These are phyloP conservation scores for Trichocomaceae sp. DNA, from an alignment of 2,329 filamentous ascomycete genomes.

Conservation along the genomic window DNA sequence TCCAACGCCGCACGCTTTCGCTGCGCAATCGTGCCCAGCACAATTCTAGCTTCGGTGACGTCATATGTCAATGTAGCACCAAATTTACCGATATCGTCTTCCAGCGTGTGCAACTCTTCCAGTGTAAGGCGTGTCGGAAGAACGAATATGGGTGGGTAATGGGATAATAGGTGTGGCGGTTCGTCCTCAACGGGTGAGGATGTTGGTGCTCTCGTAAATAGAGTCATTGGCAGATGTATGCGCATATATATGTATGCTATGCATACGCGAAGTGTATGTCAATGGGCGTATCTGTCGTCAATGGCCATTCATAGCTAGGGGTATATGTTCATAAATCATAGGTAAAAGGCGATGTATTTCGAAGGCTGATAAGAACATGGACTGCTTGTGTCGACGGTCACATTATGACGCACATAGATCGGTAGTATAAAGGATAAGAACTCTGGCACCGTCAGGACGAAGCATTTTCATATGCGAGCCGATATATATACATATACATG, in stretches of 20 bases:
- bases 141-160: slow-evolving; percentile 62
- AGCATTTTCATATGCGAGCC: background rate
- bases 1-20: slow-evolving; percentile 70
- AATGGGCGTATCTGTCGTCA: background rate
- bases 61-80: slow-evolving; percentile 62
- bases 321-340: background rate
- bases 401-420: background rate
- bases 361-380: background rate
- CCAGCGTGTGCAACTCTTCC: slow-evolving; percentile 57
- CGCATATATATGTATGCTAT: background rate
- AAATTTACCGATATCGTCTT: slow-evolving; percentile 53
- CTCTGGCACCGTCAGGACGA: background rate
- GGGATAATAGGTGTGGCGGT: slow-evolving; percentile 23
- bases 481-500: background rate
- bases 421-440: too few relatives aligned
- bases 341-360: too few relatives aligned
- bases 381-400: background rate
- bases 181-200: slow-evolving; percentile 2
- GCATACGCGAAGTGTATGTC: background rate
- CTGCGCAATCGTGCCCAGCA: slow-evolving; percentile 66
- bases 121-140: slow-evolving; percentile 62
- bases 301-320: background rate
- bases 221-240: slow-evolving; percentile 7
- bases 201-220: slow-evolving; percentile 6
- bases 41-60: slow-evolving; percentile 62